phyloP scores from a whole-genome alignment of 73 alveolate species.

The Stentor coeruleus region DNA sequence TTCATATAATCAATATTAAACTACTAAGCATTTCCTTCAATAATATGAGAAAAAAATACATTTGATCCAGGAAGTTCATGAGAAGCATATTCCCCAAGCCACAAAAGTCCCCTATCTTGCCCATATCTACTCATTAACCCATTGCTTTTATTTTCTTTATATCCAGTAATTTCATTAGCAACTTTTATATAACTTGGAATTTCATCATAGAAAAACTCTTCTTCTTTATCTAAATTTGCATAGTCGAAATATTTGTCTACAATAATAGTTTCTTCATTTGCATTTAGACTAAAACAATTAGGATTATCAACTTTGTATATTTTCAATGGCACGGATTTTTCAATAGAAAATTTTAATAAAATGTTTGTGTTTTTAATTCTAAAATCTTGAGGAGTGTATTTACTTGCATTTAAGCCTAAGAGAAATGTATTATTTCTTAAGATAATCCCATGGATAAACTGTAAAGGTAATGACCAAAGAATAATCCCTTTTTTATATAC shows the following conservation, averaged over 20 bases:
- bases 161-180: no score
- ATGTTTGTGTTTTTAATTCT: background rate
- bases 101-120: no score
- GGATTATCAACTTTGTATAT: background rate
- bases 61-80: no score
- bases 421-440: background rate
- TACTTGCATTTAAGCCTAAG: background rate
- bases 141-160: no score
- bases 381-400: background rate
- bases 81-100: no score
- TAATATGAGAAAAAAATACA: no score
- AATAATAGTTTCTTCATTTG: background rate
- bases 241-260: background rate
- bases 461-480: background rate
- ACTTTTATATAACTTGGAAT: no score
- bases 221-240: background rate
- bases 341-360: background rate
- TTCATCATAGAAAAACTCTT: no score
- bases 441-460: constrained; percentile 11
- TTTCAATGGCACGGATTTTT: background rate
- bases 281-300: background rate
- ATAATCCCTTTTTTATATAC: background rate
- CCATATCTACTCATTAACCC: no score
- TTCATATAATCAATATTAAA: no score
- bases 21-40: no score